phyloP scores from a whole-genome alignment of 2,329 filamentous ascomycete species.

The Colletotrichum lentis region DNA sequence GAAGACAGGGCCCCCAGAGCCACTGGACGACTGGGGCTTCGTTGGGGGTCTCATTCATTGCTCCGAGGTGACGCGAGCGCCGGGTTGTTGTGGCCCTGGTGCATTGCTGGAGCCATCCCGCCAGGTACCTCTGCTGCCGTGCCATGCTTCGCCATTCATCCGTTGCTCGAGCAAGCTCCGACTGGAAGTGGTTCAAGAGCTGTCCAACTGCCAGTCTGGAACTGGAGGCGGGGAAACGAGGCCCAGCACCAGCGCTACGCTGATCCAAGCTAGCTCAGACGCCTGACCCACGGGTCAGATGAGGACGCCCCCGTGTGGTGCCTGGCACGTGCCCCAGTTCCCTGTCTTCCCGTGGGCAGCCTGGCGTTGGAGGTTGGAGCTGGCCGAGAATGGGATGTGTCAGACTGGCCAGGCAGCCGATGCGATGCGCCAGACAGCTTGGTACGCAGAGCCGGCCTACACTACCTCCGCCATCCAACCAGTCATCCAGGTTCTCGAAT shows the following conservation, averaged over 20 bases:
- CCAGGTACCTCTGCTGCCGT: constrained; percentile 16
- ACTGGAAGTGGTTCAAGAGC: constrained; percentile 19
- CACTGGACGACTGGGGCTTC: constrained; percentile 9
- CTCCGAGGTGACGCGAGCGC: constrained; percentile 11
- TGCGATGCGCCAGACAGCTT: background rate
- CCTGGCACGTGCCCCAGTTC: constrained; percentile 35
- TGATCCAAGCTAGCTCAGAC: constrained; percentile 34
- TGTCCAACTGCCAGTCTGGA: constrained; percentile 33
- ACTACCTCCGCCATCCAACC: background rate
- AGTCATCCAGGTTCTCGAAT: constrained; percentile 19
- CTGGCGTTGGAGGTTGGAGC: constrained; percentile 21
- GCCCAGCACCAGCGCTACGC: constrained; percentile 36
- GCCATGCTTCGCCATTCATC: background rate
- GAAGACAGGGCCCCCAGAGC: constrained; percentile 19
- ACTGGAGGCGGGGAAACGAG: constrained; percentile 37
- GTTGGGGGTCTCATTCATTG: constrained; percentile 6
- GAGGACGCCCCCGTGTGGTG: constrained; percentile 29
- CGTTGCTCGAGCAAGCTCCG: constrained; percentile 11
- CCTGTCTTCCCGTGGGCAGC: constrained; percentile 31
- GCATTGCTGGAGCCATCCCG: constrained; percentile 18
- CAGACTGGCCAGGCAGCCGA: background rate
- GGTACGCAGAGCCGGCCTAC: constrained; percentile 8
- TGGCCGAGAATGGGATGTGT: constrained; percentile 12
- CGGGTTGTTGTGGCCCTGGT: constrained; percentile 15
- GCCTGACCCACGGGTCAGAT: constrained; percentile 38